Percentiles rank a stretch among this genome's conserved stretches.
phyloP scores from a whole-genome alignment of 169 alveolate species.

The Eimeria zaria region DNA sequence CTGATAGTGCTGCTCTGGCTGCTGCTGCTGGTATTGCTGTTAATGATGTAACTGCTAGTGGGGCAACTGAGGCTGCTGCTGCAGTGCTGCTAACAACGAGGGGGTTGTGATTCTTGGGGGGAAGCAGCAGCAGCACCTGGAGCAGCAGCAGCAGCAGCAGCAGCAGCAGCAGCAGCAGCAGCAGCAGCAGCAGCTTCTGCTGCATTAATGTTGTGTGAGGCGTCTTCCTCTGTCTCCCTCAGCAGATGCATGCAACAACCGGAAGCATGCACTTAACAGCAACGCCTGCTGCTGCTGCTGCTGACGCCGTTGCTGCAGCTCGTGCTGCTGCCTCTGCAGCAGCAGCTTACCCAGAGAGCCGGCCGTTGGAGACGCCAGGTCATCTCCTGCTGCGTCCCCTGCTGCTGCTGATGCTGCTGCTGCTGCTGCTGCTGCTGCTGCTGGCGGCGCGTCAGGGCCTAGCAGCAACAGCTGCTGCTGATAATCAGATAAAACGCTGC shows the following conservation, averaged over 20 bases:
- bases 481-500: slow-evolving; percentile 14
- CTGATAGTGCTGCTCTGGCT: too few relatives aligned
- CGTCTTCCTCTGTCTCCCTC: neutral
- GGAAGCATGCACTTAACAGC: slow-evolving; percentile 31
- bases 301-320: slow-evolving; percentile 52
- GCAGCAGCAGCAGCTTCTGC: too few relatives aligned
- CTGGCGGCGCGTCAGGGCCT: neutral
- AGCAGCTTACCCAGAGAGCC: neutral
- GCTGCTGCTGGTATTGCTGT: too few relatives aligned
- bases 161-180: slow-evolving; percentile 27
- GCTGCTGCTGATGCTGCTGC: slow-evolving; percentile 44
- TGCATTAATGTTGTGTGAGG: neutral
- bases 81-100: neutral
- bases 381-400: slow-evolving; percentile 32
- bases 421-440: neutral
- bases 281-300: slow-evolving; percentile 68
- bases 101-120: neutral
- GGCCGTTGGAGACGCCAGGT: neutral
- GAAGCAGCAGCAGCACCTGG: neutral
- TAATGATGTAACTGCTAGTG: too few relatives aligned
- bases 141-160: slow-evolving; percentile 13
- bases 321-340: slow-evolving; percentile 22
- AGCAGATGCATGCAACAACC: neutral
- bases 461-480: slow-evolving; percentile 74
- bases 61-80: too few relatives aligned